Evolutionary conservation across 495 filamentous ascomycete genomes (phyloP).

Genomic region (Pseudevernia furfuracea): DNA sequence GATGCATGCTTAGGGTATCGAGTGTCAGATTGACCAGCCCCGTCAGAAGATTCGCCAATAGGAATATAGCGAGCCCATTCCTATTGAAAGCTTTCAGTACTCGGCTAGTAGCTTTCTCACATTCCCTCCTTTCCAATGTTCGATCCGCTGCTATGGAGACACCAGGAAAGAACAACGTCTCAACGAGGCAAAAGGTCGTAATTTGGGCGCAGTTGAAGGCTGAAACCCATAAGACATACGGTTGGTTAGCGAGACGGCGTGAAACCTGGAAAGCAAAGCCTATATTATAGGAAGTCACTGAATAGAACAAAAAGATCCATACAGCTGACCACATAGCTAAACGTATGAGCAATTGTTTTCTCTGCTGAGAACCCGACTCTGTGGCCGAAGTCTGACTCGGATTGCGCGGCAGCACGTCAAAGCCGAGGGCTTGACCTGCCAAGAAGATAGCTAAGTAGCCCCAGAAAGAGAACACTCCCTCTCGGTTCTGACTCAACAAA

Average conservation of each 20-base stretch:
- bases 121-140: slow-evolving; percentile 33
- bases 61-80: slow-evolving; percentile 79
- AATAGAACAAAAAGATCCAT: slow-evolving; percentile 61
- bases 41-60: slow-evolving; percentile 82
- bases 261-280: slow-evolving; percentile 71
- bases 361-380: slow-evolving; percentile 29
- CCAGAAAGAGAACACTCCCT: slow-evolving; percentile 86
- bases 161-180: slow-evolving; percentile 66
- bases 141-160: slow-evolving; percentile 49
- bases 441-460: slow-evolving; percentile 96
- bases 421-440: slow-evolving; percentile 74
- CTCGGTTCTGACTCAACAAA: slow-evolving; percentile 79
- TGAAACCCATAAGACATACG: slow-evolving; percentile 85
- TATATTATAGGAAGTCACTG: slow-evolving; percentile 57
- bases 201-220: slow-evolving; percentile 82
- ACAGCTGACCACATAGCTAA: slow-evolving; percentile 52
- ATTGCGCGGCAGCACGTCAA: slow-evolving; percentile 62
- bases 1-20: slow-evolving; percentile 63
- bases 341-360: slow-evolving; percentile 50
- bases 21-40: slow-evolving; percentile 81
- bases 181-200: slow-evolving; percentile 65
- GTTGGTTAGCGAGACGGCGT: slow-evolving; percentile 82
- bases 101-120: slow-evolving; percentile 62
- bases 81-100: slow-evolving; percentile 78
- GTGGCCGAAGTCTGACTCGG: slow-evolving; percentile 25